Conservation (phyloP, 2,329 filamentous ascomycete genomes). For the Ceratocystis papillata region DNA sequence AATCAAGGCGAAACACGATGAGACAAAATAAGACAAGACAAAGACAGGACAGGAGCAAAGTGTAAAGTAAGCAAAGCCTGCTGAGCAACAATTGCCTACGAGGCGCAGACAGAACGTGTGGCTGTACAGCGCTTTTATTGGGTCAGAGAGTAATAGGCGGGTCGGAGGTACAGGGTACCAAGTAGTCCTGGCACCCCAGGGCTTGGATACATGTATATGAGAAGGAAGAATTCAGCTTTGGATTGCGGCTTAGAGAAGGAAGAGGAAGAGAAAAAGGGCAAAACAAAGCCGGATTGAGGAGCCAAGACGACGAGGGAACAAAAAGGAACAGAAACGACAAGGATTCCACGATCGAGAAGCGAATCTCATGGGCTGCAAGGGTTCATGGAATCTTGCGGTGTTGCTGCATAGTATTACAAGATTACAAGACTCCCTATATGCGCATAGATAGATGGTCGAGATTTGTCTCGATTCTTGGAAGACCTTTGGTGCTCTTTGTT, state of each 20-base stretch:
- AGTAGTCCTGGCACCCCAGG: slow-evolving; percentile 3
- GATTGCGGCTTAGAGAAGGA: slow-evolving; percentile 1
- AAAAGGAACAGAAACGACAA: neutral
- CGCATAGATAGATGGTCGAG: neutral
- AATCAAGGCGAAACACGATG: no score
- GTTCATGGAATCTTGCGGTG: neutral
- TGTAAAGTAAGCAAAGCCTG: no score
- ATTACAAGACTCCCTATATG: neutral
- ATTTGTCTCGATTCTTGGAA: neutral
- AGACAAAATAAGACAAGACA: no score
- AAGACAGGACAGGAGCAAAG: no score
- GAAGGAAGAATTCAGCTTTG: neutral
- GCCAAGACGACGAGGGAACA: neutral
- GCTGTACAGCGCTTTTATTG: slow-evolving; percentile 1
- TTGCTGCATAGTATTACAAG: neutral
- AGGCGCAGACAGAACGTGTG: slow-evolving; percentile 11
- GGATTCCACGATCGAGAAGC: neutral
- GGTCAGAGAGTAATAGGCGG: neutral
- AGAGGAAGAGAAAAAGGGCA: neutral
- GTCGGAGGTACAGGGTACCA: neutral
- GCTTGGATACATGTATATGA: neutral
- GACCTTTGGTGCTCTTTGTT: no score
- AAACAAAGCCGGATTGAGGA: neutral
- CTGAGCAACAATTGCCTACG: neutral
- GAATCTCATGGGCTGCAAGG: neutral